Percentiles rank a stretch among this genome's conserved stretches.
Conservation (phyloP, 305 asterid species). For the Salvia sclarea region DNA sequence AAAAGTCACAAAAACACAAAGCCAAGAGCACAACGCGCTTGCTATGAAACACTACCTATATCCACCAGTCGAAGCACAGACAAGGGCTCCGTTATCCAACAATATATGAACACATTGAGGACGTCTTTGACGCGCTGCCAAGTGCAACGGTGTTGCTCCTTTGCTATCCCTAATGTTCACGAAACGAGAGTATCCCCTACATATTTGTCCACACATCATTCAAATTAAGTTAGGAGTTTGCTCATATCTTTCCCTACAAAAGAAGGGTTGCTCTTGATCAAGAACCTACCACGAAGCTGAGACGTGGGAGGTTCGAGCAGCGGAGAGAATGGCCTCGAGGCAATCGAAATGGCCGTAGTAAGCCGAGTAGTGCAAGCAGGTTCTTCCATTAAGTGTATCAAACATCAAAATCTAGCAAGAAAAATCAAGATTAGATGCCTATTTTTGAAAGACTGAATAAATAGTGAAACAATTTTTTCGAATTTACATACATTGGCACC, state of each 20-base stretch:
- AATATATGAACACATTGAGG: constrained; percentile 74
- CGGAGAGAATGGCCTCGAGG: constrained; percentile 67
- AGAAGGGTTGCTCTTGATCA: neutral
- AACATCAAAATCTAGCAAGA: constrained; percentile 79
- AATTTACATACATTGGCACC: constrained; percentile 77
- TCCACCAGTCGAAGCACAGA: constrained; percentile 87
- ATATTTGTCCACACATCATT: neutral
- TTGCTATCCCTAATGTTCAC: constrained; percentile 92
- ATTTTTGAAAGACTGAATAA: neutral
- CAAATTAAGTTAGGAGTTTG: neutral
- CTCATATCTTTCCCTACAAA: neutral
- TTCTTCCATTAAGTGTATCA: constrained; percentile 82
- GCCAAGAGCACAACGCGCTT: neutral
- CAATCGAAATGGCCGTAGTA: constrained; percentile 88
- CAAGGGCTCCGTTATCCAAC: constrained; percentile 86
- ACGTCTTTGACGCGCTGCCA: constrained; percentile 85
- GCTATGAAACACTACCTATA: constrained; percentile 52
- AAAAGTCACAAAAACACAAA: constrained; percentile 10
- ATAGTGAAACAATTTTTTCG: neutral
- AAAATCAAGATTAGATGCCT: constrained; percentile 28
- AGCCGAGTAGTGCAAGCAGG: constrained; percentile 97
- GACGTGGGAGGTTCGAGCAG: constrained; percentile 74
- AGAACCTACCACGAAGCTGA: constrained; percentile 76
- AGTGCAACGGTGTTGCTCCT: constrained; percentile 97
- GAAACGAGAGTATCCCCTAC: constrained; percentile 90